These are phyloP conservation scores for Eucalyptus dawsonii DNA, from an alignment of 345 rosid genomes.

Conservation along the genomic window DNA sequence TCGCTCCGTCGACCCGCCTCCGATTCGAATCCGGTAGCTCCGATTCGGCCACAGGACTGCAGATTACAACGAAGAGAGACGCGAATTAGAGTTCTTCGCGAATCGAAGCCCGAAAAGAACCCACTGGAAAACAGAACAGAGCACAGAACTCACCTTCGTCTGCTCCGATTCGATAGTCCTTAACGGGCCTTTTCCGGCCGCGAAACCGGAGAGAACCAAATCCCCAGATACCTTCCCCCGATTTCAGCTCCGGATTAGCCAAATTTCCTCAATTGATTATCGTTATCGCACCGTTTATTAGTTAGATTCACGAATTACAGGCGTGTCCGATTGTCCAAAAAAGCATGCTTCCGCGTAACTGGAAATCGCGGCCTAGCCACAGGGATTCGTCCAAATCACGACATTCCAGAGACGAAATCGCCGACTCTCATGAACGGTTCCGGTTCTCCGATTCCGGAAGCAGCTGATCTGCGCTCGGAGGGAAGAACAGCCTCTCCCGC, in stretches of 20 bases:
- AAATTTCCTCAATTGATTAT: neutral
- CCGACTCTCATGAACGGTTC: conserved; percentile 1
- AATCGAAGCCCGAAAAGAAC: neutral
- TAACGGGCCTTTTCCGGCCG: neutral
- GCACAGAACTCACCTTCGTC: neutral
- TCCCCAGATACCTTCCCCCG: neutral
- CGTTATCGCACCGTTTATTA: neutral
- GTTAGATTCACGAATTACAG: neutral
- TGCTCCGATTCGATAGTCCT: neutral
- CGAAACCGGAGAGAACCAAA: neutral
- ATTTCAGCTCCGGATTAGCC: neutral
- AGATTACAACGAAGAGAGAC: neutral
- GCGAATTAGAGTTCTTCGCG: neutral
- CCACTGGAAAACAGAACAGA: neutral
- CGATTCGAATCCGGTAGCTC: neutral
- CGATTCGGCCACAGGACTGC: neutral
- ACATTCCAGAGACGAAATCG: conserved; percentile 8
- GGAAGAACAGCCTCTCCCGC: neutral
- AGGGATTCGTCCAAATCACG: conserved; percentile 7
- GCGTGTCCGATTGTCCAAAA: neutral
- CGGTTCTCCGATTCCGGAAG: neutral
- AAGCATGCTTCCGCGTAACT: neutral
- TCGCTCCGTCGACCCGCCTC: neutral
- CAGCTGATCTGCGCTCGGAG: neutral
- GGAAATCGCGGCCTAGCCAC: neutral